Evolutionary conservation across 2,329 filamentous ascomycete species (phyloP), one percentile per base, ranked within the genome.

Genomic region (Pseudomassariella vexata): DNA sequence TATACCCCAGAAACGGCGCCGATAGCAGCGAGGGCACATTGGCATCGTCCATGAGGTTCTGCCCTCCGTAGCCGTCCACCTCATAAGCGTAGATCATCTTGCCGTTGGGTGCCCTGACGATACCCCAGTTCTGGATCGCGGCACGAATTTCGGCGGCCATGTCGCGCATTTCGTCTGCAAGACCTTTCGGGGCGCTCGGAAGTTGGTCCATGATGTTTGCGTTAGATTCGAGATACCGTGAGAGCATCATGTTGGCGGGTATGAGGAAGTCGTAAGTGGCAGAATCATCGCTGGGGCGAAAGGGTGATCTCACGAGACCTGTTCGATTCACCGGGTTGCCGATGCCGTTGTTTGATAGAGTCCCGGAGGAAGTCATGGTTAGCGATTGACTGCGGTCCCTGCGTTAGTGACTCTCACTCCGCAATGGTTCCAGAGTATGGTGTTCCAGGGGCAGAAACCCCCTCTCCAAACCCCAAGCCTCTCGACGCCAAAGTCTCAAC

Each of bases 211-310:
- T 49, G 30, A 61, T 44, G 46, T 54, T 24, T 59, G 62, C 35
- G 54, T 62, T 42, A 56, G 56, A 36, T 6, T 57, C 58, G 1
- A 81, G 59, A 42, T 73, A 76, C 23, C 65, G 57, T 20, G 72
- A 65, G 47, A 81, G 76, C 70, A 79, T 77, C 76, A 81, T 80
- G 50, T 90, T 90, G 10, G 80, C 76, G 0, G 85, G 85, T 45
- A 89, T 84, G 53, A 87, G 78, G 52, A 82, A 84, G 42, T 85
- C 82, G 37, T 85, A 73, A 26, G 82, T 87, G 1, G 80, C 84
- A 17, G 84, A 76, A 52, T 90, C 85, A 55, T 90, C 85, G 37
- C 79, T 85, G 3, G 85, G 85, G 3, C 85, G 70, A 62, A 90
- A 90, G 3, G 84, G 82, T 41, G 79, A 85, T 38, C 85, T 75